Base-by-base conservation (phyloP, 306 rosid species). In the Begonia peltatifolia region DNA sequence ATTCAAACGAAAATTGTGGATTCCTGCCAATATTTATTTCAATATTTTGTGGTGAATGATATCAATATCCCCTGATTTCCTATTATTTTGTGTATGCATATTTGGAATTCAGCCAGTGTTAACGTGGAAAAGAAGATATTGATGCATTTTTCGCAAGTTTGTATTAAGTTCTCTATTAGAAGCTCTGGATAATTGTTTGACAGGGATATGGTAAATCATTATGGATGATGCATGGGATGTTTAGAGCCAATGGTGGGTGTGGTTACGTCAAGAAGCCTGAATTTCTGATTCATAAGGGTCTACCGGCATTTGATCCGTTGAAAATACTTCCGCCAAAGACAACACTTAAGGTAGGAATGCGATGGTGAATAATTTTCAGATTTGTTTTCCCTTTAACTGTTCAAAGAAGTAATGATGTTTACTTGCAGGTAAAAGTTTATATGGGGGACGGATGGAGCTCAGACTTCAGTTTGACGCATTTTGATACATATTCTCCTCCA, bases 201-300 rank as follows among this genome's bases (percentile, higher is more conserved):
- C 76, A 89, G 97, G 90, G 94, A 54, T 72, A 71, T 63, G 95
- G 86, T 30, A 89, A 68, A 76, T 70, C 78, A 46, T 79, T 84
- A 4, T 68, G 93, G 95, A 53, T 38, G 71, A 82, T 85, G 95
- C 84, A 80, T 46, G 97, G 95, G 61, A 84, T 89, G 97, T 89
- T 84, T 65, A 80, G 78, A 78, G 79, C 81, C 51, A 89, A 89
- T 63, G 97, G 97, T 53, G 90, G 78, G 47, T 79, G 93, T 67
- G 97, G 95, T 30, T 30, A 30, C 6, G 38, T 30, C 38, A 84
- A 78, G 59, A 84, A 80, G 41, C 95, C 95, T 10, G 74, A 58
- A 5, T 76, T 76, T 67, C 81, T 89, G 42, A 18, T 84, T 71
- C 65, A 16, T 7, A 74, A 42, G 46, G 74, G 69, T 60, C 56